Evolutionary conservation across 2,329 filamentous ascomycete genomes (phyloP), one percentile per base, ranked within the genome.

Genomic region (Cadophora malorum): DNA sequence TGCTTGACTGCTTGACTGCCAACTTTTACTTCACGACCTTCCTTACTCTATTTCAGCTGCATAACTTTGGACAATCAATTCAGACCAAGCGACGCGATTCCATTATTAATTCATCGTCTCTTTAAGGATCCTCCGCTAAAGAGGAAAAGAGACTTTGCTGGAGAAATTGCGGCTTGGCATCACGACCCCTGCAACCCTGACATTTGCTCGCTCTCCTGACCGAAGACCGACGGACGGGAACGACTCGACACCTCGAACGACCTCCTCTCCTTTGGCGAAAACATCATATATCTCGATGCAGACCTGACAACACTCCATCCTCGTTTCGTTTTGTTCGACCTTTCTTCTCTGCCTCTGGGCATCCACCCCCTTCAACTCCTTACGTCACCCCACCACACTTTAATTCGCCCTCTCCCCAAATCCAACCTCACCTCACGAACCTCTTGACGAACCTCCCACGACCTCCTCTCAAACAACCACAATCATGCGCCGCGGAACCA

Each of bases 401-500:
- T 16, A 45, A 45, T 45, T 5, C 41, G 41, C 16, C 12, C 10
- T 45, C 41, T 16, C 16, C 12, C 2, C 41, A 16, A 16, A 45
- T 3, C 19, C n/a, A 14, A 12, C 19, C n/a, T 21, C 45, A 49
- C 47, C 16, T 47, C n/a, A n/a, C n/a, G n/a, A n/a, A n/a, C 3
- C 8, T 28, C 28, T 28, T 28, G 28, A 28, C 28, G 28, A 28
- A 28, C 41, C 2, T 50, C n/a, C 28, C 19, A 49, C 45, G 19
- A 49, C 61, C 19, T 16, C 41, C 7, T 8, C 10, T 4, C 28
- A 21, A 49, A 49, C 61, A 41, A 25, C 25, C 61, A 23, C 19
- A 45, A 45, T 12, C 41, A 79, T 79, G 77, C 75, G 76, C 45
- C 76, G 75, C 63, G 76, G 74, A 41, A 78, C 76, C 33, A 69